A percentile compares a stretch with the other conserved stretches of the same genome.
Evolutionary conservation across 1,284 basidiomycete species (phyloP).

Genomic region (Cutaneotrichosporon sp.): DNA sequence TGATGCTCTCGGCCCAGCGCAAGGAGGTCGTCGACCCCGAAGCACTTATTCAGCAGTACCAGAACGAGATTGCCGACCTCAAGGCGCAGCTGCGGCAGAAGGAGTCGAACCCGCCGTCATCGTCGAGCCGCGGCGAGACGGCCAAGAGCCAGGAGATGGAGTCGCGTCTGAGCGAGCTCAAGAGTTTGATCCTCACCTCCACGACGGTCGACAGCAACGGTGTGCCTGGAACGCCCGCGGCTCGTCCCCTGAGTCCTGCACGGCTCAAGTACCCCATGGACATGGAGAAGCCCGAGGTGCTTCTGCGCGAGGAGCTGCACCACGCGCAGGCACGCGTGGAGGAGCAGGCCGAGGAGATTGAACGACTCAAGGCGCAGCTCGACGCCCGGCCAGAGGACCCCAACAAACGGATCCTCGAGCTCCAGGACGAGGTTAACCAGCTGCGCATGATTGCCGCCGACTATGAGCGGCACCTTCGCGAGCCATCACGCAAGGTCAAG

Average conservation of each 20-base stretch:
- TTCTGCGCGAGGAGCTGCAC: conserved; percentile 75
- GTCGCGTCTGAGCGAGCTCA: conserved; percentile 72
- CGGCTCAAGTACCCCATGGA: conserved; percentile 59
- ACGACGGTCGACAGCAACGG: conserved; percentile 54
- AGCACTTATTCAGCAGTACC: conserved; percentile 77
- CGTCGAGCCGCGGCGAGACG: conserved; percentile 49
- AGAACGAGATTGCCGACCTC: conserved; percentile 82
- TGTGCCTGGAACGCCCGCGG: conserved; percentile 46
- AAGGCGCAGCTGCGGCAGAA: conserved; percentile 43
- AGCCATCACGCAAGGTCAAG: conserved; percentile 63
- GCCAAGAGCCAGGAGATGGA: conserved; percentile 66
- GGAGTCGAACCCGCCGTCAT: conserved; percentile 55
- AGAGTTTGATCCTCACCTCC: conserved; percentile 78
- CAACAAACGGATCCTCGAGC: conserved; percentile 38
- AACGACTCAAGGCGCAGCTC: conserved; percentile 49
- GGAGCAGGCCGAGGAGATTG: conserved; percentile 71
- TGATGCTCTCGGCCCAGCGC: conserved; percentile 75
- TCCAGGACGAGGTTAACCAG: conserved; percentile 41
- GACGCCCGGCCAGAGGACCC: conserved; percentile 39
- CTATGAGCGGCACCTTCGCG: conserved; percentile 55
- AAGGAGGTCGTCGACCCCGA: conserved; percentile 91
- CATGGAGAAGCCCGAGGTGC: conserved; percentile 76
- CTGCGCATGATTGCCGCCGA: conserved; percentile 43
- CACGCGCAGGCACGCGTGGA: conserved; percentile 66
- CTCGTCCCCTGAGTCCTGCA: conserved; percentile 67